Percentiles rank a stretch among this genome's conserved stretches.
Evolutionary conservation across 495 filamentous ascomycete species (phyloP).

Genomic region (Aspergillus incahuasiensis): DNA sequence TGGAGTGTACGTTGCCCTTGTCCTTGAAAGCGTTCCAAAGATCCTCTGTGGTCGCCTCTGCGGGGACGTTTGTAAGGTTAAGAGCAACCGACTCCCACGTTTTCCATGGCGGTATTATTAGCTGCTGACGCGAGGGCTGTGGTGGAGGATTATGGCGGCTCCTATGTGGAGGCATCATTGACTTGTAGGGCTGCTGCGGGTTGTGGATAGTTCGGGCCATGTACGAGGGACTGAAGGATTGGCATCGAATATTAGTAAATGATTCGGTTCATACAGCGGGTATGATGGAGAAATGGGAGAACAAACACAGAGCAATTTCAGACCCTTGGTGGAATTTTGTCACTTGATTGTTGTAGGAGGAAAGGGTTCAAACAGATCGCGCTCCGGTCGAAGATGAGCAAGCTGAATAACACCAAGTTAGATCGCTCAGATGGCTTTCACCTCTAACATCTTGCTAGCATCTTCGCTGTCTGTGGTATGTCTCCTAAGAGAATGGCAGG

Average conservation of each 20-base stretch:
- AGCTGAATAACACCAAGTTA: not conserved
- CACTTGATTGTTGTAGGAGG: not conserved
- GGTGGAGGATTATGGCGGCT: not conserved
- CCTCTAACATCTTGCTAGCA: no score
- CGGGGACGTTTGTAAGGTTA: slow-evolving; percentile 30
- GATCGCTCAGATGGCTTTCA: not conserved
- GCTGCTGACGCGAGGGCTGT: not conserved
- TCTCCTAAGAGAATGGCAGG: not conserved
- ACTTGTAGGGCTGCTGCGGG: not conserved
- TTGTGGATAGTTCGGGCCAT: not conserved
- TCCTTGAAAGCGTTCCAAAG: slow-evolving; percentile 37
- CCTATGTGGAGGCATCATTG: not conserved
- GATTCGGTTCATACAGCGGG: not conserved
- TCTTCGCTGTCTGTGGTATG: not conserved
- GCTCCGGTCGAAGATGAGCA: not conserved
- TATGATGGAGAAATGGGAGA: not conserved
- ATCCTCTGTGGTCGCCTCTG: slow-evolving; percentile 25
- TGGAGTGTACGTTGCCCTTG: slow-evolving; percentile 37
- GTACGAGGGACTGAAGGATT: not conserved
- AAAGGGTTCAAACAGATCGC: not conserved
- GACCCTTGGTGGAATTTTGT: not conserved
- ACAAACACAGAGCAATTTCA: not conserved
- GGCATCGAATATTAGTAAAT: not conserved
- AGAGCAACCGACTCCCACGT: slow-evolving; percentile 37
- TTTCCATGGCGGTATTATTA: slow-evolving; percentile 30